Percentiles rank a stretch among this genome's conserved stretches.
Conservation (phyloP, 208 protist species). For the Naegleria lovaniensis region DNA sequence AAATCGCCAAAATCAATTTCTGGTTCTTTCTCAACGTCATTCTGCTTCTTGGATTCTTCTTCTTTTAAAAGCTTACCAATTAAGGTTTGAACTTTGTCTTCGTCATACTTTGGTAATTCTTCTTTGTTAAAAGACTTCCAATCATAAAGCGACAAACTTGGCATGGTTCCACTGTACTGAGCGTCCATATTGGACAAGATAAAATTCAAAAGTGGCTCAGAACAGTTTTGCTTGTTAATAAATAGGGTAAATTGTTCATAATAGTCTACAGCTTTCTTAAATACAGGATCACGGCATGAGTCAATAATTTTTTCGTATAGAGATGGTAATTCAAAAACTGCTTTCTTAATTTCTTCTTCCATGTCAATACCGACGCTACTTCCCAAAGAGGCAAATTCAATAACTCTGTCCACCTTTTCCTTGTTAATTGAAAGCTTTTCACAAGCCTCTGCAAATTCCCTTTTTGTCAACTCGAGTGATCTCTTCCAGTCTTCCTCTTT, state of each 20-base stretch:
- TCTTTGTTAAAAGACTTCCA: not conserved
- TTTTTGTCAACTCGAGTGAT: not conserved
- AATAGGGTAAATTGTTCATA: not conserved
- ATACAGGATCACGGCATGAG: not conserved
- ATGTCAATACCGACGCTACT: not conserved
- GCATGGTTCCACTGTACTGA: not conserved
- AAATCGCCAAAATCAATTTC: not conserved
- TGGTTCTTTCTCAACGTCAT: not conserved
- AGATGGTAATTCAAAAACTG: not conserved
- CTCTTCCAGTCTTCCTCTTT: constrained; percentile 17
- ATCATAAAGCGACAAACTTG: not conserved
- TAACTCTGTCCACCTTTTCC: not conserved
- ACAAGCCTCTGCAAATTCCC: not conserved
- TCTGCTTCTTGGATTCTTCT: not conserved
- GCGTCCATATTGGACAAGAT: not conserved
- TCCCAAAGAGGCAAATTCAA: not conserved
- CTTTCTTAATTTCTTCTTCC: not conserved
- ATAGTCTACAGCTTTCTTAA: not conserved
- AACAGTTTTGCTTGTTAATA: not conserved
- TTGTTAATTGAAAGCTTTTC: not conserved
- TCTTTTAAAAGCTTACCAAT: not conserved
- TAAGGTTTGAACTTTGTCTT: not conserved
- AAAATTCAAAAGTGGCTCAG: not conserved
- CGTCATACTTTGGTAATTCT: not conserved
- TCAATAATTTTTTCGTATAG: not conserved